Evolutionary conservation across 495 filamentous ascomycete genomes (phyloP).

Genomic region (Penicillium coprophilum): DNA sequence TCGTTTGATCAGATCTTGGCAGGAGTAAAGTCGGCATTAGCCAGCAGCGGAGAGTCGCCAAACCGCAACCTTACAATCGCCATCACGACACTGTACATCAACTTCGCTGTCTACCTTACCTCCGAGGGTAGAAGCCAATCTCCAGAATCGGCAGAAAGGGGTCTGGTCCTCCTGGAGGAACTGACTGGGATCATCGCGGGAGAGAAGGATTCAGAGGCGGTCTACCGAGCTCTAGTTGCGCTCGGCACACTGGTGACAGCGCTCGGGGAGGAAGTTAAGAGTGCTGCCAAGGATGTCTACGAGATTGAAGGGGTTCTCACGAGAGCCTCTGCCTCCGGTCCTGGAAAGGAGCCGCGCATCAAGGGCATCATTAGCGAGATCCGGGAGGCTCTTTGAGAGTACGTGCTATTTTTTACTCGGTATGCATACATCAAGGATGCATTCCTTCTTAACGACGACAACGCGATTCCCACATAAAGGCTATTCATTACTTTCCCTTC

Average conservation of each 20-base stretch:
- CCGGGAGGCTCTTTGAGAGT: constrained; percentile 29
- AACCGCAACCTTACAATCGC: constrained; percentile 84
- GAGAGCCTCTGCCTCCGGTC: constrained; percentile 34
- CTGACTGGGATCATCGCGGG: constrained; percentile 59
- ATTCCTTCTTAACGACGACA: constrained; percentile 25
- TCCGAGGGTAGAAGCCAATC: constrained; percentile 32
- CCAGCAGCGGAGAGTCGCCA: constrained; percentile 46
- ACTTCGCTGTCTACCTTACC: constrained; percentile 69
- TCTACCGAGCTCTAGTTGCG: constrained; percentile 81
- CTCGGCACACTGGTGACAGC: constrained; percentile 65
- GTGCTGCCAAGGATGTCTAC: constrained; percentile 51
- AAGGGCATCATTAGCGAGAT: constrained; percentile 52
- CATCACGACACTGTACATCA: constrained; percentile 77
- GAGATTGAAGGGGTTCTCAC: constrained; percentile 39
- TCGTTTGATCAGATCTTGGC: constrained; percentile 59
- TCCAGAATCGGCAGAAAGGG: constrained; percentile 54
- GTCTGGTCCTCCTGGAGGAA: constrained; percentile 60
- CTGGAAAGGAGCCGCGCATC: constrained; percentile 51
- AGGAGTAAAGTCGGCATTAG: constrained; percentile 46
- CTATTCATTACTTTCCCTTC: not conserved
- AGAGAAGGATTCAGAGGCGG: constrained; percentile 75
- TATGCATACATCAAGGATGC: constrained; percentile 20
- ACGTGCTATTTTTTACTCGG: constrained; percentile 4
- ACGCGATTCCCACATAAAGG: constrained; percentile 16
- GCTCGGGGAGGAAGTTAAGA: constrained; percentile 47